Base-by-base conservation (phyloP, 208 protist genomes). In the Leptomonas seymouri region DNA sequence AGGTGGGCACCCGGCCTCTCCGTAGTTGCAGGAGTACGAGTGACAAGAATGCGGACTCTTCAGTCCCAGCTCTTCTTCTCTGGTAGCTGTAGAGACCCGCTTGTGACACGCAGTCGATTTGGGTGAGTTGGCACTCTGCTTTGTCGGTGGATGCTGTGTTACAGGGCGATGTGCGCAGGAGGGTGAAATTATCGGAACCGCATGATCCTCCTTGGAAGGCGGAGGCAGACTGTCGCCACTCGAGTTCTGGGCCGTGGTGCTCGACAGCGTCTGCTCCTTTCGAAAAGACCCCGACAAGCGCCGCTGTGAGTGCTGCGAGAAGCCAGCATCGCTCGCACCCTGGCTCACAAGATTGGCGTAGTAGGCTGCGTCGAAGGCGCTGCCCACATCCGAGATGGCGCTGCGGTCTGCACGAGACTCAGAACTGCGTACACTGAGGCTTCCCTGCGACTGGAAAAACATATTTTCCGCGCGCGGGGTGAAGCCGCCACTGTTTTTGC, bases 401-500 rank as follows among this genome's bases (percentile, higher is more conserved):
- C 27, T 45, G 50, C 12, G 48, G 5, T 59, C 54, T n/a, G 20
- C 34, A 34, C 21, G 36, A 15, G 62, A 63, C 27, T 53, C 44
- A 3, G n/a, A 7, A 53, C 69, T 62, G 7, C 36, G 20, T 5
- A 11, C 44, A 6, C 49, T 57, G 12, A 66, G 50, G 57, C 58
- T 59, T 28, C 20, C 55, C 57, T 56, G 16, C 0, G 39, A 63
- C 4, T 42, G 44, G 6, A 62, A 7, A 49, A 63, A 63, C 3
- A 51, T 65, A 46, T 49, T 30, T 1, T 25, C 55, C 23, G 63
- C 44, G 20, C 41, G 25, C 30, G 45, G 28, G 15, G 55, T 67
- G 50, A 69, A 69, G 41, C 64, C 55, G 34, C 64, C 58, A n/a
- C 60, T 58, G 18, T 75, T 68, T 25, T 80, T 80, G 27, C 74